A percentile compares a stretch with the other conserved stretches of the same genome.
Conservation (phyloP, 202 grass and related monocot species). For the Eragrostis tef region DNA sequence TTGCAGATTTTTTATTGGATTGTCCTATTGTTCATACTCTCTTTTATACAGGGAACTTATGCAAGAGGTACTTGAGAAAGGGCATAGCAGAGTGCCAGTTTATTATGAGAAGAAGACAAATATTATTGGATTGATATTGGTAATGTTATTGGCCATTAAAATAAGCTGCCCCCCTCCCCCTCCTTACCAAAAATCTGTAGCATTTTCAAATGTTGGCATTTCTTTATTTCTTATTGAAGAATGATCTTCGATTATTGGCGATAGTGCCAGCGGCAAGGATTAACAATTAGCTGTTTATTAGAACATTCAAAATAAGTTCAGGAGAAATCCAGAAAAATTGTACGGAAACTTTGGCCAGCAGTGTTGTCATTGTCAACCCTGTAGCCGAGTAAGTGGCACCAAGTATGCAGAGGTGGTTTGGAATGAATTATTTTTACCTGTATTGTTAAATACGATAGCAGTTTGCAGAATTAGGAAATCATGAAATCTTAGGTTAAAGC, state of each 20-base stretch:
- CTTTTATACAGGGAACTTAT: slow-evolving; percentile 57
- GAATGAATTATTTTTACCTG: slow-evolving; percentile 4
- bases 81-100: slow-evolving; percentile 92
- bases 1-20: background rate
- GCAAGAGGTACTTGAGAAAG: slow-evolving; percentile 80
- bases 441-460: slow-evolving; percentile 7
- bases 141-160: slow-evolving; percentile 42
- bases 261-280: too few species aligned
- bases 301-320: background rate
- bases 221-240: slow-evolving; percentile 16
- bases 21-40: slow-evolving; percentile 29
- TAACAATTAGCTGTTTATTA: background rate
- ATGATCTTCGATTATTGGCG: too few species aligned
- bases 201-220: background rate
- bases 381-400: background rate
- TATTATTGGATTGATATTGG: slow-evolving; percentile 95
- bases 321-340: background rate
- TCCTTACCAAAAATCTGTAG: background rate
- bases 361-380: slow-evolving; percentile 13
- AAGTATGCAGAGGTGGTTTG: background rate
- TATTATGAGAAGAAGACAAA: slow-evolving; percentile 87
- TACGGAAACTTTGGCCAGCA: background rate
- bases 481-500: background rate
- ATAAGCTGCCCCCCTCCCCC: too few species aligned
- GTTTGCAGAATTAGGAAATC: background rate